Evolutionary conservation across 2,329 filamentous ascomycete species (phyloP), one percentile per base, ranked within the genome.

Genomic region (Penicillium sp.): DNA sequence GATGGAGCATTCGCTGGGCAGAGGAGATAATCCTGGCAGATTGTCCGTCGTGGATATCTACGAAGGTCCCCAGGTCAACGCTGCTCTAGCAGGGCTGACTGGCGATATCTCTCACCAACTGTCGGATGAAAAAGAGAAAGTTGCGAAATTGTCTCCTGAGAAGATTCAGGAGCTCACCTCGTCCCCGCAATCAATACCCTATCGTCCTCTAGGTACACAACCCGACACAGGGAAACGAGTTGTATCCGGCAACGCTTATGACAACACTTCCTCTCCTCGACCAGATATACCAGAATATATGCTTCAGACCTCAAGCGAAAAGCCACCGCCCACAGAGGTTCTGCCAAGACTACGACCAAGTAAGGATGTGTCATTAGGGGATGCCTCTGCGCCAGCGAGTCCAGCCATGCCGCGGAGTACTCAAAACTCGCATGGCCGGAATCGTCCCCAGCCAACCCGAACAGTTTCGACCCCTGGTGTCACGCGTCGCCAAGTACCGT

Each of bases 131-230:
- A 62, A 64, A 41, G 63, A 75, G 4, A 73, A 69, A 53, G 63
- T 76, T 3, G 63, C 78, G 50, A 82, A 79, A 57, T 66, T 82
- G 27, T 81, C 79, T 3, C 74, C 76, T 2, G 73, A 72, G 34
- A 74, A 80, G 62, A 77, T 82, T 2, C 73, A 79, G 35, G 77
- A 80, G 37, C 72, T 82, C 35, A 79, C 77, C 5, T 65, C 73
- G 13, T 78, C 79, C 11, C 77, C 78, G 8, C 71, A 77, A 13
- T 80, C 77, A 35, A 70, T 81, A n/a, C 77, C 79, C 3, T 61
- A 78, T 31, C 74, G 75, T 25, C 63, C 72, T 12, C 70, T 71
- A 8, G 56, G 53, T 12, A 40, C 54, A 19, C 60, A 65, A 12
- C 29, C 38, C 13, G 62, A 61, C 9, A 43, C 51, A 10, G 56